These are phyloP conservation scores for Debaryomyces maramus DNA, from an alignment of 805 yeast species.

Conservation along the genomic window DNA sequence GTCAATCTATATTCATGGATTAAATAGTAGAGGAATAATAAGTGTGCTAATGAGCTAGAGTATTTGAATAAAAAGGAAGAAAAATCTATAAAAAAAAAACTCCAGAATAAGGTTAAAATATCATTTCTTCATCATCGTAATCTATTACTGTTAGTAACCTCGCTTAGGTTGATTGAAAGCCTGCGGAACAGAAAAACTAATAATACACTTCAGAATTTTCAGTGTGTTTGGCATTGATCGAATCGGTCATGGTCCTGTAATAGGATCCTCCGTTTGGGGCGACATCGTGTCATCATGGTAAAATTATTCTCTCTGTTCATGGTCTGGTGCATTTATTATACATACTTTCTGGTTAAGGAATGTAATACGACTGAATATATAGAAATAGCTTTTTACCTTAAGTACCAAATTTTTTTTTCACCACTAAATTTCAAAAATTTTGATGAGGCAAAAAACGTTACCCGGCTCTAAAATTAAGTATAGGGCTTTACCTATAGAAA, in stretches of 20 bases:
- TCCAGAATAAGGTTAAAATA: background rate
- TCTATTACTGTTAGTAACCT: no score
- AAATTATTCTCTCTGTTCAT: conserved; percentile 4
- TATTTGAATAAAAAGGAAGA: no score
- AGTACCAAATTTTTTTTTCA: conserved; percentile 1
- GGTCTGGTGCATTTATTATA: background rate
- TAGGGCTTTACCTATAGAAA: background rate
- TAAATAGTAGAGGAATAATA: background rate
- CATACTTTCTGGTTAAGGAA: background rate
- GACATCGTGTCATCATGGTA: conserved; percentile 65
- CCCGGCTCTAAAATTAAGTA: background rate
- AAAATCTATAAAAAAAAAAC: background rate
- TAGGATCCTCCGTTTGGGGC: conserved; percentile 72
- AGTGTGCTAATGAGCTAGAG: background rate
- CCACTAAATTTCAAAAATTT: background rate
- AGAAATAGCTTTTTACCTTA: background rate
- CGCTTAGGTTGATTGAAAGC: no score
- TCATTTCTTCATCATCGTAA: no score
- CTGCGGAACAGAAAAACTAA: no score
- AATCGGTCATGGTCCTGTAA: conserved; percentile 65
- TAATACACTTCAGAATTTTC: conserved; percentile 58
- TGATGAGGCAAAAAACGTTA: background rate
- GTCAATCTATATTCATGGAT: background rate
- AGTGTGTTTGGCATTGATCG: conserved; percentile 67
- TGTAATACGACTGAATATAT: conserved; percentile 5